Evolutionary conservation across 345 rosid species (phyloP), one percentile per base, ranked within the genome.

Genomic region (Raphanus sativus): DNA sequence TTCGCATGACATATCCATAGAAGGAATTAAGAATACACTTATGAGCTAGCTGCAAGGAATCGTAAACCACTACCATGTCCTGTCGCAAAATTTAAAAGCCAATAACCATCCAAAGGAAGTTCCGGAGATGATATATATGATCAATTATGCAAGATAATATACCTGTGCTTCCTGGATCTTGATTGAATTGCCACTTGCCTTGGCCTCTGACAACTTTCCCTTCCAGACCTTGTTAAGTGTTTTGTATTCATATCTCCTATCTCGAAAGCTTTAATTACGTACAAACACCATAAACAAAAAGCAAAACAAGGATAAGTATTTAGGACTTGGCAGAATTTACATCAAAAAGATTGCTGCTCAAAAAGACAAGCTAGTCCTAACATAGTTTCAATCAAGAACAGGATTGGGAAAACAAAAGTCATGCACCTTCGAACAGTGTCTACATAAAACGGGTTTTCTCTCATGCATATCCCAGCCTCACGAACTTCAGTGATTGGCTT

Each of bases 1-100:
- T 94, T 84, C 97, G 96, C 98, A 94, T 94, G 83, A 94, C 98
- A 86, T 94, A 94, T 84, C 98, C 98, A 81, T 94, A 94, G 82
- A 94, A 94, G 24, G 98, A 94, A 83, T 94, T 94, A 78, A 92
- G 97, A 9, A 94, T 94, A 76, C 97, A 90, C 79, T 94, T 94
- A 83, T 92, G 98, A 79, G 98, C 97, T 59, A 94, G 97, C 86
- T 94, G 98, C 78, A 94, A 81, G 75, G 98, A 94, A 86, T 92
- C 98, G 78, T 94, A 94, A 77, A 94, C 91, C 79, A 94, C 95
- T 58, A 94, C 97, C 98, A 94, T 88, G 81, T 94, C 97, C 98
- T 94, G 88, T 80, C 76, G 73, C 73, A 73, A 81, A 70, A 63
- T 15, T 67, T 62, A 75, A 56, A 83, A 80, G 67, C 21, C 56